Evolutionary conservation across 2,329 filamentous ascomycete genomes (phyloP), one percentile per base, ranked within the genome.

Genomic region (Triangularia verruculosa): DNA sequence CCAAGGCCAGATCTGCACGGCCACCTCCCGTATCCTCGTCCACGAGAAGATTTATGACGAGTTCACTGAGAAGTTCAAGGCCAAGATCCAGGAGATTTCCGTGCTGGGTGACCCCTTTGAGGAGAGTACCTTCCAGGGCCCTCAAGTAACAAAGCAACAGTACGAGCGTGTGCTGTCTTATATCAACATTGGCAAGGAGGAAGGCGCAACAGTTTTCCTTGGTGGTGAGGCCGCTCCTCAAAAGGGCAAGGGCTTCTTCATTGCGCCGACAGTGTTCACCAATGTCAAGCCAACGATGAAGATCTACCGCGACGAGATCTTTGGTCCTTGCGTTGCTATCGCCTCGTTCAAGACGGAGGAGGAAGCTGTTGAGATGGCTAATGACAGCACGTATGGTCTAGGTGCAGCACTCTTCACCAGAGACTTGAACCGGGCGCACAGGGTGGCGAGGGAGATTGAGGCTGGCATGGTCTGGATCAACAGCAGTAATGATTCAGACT

Each of bases 51-150:
- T 86, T 58, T 81, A 85, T 67, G 85, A 89, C 57, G 77, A 82
- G 57, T 91, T 91, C 71, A 74, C 91, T 63, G 76, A 80, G 39
- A 77, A 78, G n/a, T 90, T 90, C 78, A 87, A 84, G 69, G 77
- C 82, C 25, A 78, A 85, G 64, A 81, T 89, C 32, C 76, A 82
- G 62, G 77, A 81, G 61, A 80, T 85, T 43, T 86, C 82, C 60
- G 81, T 87, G 22, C 79, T 91, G 17, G 89, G 89, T 62, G 85
- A 90, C 70, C 88, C 87, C 0, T 90, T 89, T 73, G 80, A 81
- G n/a, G 82, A 87, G 69, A 78, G 78, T 25, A 90, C 87, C 1
- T 89, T 86, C 79, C 88, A 90, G 74, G 89, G 89, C 0, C 89
- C 89, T 0, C 88, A 90, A 74, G 85, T 90, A 62, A 88, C 86